These are phyloP conservation scores for Penicillium olsonii DNA, from an alignment of 2,329 filamentous ascomycete genomes.

Conservation along the genomic window DNA sequence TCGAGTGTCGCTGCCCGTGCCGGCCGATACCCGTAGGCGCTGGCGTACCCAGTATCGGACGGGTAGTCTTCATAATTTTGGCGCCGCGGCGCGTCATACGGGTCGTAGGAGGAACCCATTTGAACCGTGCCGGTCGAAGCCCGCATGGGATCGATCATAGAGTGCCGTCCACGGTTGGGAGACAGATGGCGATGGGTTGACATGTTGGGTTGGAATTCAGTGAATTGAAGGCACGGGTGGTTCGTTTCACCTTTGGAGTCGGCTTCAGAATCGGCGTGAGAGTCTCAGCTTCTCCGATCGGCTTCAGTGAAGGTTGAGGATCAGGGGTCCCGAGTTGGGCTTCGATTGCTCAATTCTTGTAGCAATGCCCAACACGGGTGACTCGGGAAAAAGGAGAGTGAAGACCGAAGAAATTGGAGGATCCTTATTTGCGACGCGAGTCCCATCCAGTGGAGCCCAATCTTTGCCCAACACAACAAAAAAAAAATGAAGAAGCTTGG, in stretches of 20 bases:
- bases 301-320: background rate
- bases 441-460: constrained; percentile 6
- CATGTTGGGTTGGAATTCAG: constrained; percentile 27
- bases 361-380: constrained; percentile 5
- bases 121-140: constrained; percentile 45
- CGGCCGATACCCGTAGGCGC: constrained; percentile 30
- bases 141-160: constrained; percentile 39
- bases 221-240: background rate
- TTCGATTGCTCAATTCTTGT: constrained; percentile 2
- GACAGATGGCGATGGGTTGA: constrained; percentile 37
- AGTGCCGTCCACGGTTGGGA: constrained; percentile 31
- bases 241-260: background rate
- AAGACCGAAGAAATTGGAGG: constrained; percentile 1
- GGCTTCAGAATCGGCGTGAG: background rate
- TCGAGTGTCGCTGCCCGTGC: constrained; percentile 32
- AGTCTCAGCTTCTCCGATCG: background rate
- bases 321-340: background rate
- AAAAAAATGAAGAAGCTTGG: constrained; percentile 2
- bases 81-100: constrained; percentile 32
- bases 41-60: constrained; percentile 32
- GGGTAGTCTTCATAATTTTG: constrained; percentile 35
- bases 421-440: background rate
- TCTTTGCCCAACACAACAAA: constrained; percentile 8
- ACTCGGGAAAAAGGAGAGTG: background rate
- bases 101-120: constrained; percentile 36